Conservation (phyloP, 148 eudicot species). For the Tetragonia tetragonoides region DNA sequence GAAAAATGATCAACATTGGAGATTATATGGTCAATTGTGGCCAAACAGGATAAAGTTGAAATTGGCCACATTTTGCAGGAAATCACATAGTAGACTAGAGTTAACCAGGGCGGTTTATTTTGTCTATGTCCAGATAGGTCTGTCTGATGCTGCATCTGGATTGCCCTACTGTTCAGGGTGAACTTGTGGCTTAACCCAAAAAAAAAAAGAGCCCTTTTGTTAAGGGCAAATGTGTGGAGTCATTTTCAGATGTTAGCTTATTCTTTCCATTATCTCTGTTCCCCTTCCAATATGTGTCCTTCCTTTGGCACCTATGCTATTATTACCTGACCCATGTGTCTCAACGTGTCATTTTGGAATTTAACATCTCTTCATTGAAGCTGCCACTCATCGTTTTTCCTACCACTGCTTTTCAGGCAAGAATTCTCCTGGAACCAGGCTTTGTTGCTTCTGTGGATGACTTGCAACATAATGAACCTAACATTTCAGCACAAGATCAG, state of each 20-base stretch:
- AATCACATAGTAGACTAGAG: no score
- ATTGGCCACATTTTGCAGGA: no score
- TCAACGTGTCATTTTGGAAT: background rate
- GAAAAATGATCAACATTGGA: no score
- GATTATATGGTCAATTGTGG: no score
- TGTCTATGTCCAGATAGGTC: no score
- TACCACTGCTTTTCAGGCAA: constrained; percentile 56
- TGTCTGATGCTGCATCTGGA: background rate
- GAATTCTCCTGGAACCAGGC: constrained; percentile 70
- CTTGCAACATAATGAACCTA: constrained; percentile 34
- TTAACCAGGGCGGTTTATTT: no score
- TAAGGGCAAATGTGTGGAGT: background rate
- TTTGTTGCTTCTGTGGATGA: constrained; percentile 41
- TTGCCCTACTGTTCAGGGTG: background rate
- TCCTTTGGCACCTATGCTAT: background rate
- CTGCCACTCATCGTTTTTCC: background rate
- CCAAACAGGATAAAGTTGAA: no score
- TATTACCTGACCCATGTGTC: background rate
- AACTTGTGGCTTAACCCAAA: no score
- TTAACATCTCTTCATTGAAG: background rate
- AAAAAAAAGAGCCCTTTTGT: background rate
- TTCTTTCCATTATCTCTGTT: background rate
- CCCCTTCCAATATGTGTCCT: background rate
- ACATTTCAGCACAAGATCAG: constrained; percentile 25
- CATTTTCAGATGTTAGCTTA: background rate